Evolutionary conservation across 2,329 filamentous ascomycete genomes (phyloP), one percentile per base, ranked within the genome.

Genomic region (Neonectria neomacrospora): DNA sequence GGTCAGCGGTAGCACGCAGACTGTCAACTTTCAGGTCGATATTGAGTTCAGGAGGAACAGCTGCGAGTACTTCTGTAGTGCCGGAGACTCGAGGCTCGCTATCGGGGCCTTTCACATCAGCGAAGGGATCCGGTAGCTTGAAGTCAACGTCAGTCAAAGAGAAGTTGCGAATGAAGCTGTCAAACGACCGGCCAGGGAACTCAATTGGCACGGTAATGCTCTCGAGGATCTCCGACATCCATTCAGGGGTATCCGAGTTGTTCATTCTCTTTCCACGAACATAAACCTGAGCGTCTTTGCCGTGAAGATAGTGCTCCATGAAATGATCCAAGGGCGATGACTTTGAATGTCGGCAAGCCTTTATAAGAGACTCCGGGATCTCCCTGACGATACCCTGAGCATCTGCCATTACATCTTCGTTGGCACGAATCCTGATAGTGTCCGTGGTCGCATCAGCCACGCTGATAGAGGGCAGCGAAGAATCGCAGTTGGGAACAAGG

Each of bases 131-230:
- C 0, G 96, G 96, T 48, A 99, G 81, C 52, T 87, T 88, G 77
- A 99, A 97, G 72, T 96, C 89, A 42, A 96, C 93, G 74, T 97
- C 87, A 2, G 89, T 88, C 68, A 98, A 81, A 22, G 93, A 91
- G 75, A 98, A 97, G 70, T 96, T 95, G 70, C 90, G 91, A 75
- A 99, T 91, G 16, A 97, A 81, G 67, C 91, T 89, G 68, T 94
- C 93, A 71, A 97, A 90, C 0, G 90, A 90, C 62, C 90, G 88
- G 5, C 93, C 93, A 0, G 93, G 92, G 66, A 98, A 91, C 6
- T 93, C 91, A 7, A 98, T 82, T 3, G 94, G 94, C 1, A 98
- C 84, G 0, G 90, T 94, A 55, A 98, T 87, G 69, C 91, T 93
- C 48, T 90, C 89, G 39, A 98, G 81, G 22, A 99, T 84, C 54